Evolutionary conservation across 2,329 filamentous ascomycete genomes (phyloP).

Genomic region (Beauveria brongniartii): DNA sequence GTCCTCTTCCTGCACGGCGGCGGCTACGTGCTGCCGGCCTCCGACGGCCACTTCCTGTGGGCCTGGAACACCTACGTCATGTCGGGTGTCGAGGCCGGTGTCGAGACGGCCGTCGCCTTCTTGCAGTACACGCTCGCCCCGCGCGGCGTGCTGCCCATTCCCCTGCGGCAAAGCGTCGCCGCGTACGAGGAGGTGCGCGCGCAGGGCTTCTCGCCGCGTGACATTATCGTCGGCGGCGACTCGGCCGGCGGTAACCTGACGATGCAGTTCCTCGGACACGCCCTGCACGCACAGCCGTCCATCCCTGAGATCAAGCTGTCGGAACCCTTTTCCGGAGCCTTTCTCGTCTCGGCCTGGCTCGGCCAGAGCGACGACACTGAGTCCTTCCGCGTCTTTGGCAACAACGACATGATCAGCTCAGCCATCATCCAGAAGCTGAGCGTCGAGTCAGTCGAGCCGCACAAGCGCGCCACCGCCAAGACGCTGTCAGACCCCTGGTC

Average conservation of each 20-base stretch:
- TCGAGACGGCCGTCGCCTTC: slow-evolving; percentile 24
- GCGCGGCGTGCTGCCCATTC: slow-evolving; percentile 22
- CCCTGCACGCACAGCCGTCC: slow-evolving; percentile 21
- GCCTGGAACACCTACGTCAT: slow-evolving; percentile 21
- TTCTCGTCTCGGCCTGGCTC: slow-evolving; percentile 24
- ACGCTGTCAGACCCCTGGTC: background rate
- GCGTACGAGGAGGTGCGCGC: slow-evolving; percentile 24
- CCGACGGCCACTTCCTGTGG: slow-evolving; percentile 19
- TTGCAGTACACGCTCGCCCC: slow-evolving; percentile 28
- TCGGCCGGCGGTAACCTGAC: slow-evolving; percentile 26
- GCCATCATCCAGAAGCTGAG: background rate
- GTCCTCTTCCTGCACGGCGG: slow-evolving; percentile 25
- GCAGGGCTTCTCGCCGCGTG: slow-evolving; percentile 20
- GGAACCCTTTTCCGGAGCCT: slow-evolving; percentile 21
- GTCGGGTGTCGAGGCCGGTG: slow-evolving; percentile 14
- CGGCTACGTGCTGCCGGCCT: slow-evolving; percentile 18
- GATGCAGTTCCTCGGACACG: slow-evolving; percentile 22
- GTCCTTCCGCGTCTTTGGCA: background rate
- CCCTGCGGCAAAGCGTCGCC: slow-evolving; percentile 24
- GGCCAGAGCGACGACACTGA: background rate
- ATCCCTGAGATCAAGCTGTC: slow-evolving; percentile 14
- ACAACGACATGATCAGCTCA: slow-evolving; percentile 9
- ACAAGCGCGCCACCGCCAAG: background rate
- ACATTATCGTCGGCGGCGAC: slow-evolving; percentile 27
- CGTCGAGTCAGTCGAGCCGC: background rate